These are phyloP conservation scores for Candida chauliodis DNA, from an alignment of 805 yeast genomes.

Conservation along the genomic window DNA sequence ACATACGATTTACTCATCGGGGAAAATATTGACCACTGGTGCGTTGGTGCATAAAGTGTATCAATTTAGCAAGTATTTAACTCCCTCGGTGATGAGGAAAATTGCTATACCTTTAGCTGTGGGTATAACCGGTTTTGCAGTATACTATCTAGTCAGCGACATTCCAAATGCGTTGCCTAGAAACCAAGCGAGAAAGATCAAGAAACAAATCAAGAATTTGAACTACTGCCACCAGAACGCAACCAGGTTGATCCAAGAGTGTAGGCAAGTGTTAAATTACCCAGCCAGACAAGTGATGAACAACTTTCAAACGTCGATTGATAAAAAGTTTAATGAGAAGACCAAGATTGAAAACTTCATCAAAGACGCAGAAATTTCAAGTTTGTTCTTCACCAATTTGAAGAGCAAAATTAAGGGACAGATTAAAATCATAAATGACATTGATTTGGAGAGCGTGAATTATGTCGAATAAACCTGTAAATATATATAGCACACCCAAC, in stretches of 20 bases:
- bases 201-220: conserved; percentile 53
- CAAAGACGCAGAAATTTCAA: conserved; percentile 53
- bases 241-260: conserved; percentile 74
- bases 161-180: conserved; percentile 87
- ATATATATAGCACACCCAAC: no score
- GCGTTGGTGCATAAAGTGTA: conserved; percentile 37
- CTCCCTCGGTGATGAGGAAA: conserved; percentile 37
- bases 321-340: conserved; percentile 55
- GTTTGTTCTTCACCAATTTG: conserved; percentile 51
- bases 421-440: conserved; percentile 34
- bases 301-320: conserved; percentile 63
- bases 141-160: conserved; percentile 67
- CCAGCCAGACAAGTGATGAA: conserved; percentile 82
- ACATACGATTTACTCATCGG: conserved; percentile 38
- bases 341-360: conserved; percentile 51
- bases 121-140: conserved; percentile 49
- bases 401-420: conserved; percentile 43
- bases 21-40: conserved; percentile 39
- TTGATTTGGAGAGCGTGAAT: conserved; percentile 42
- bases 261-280: conserved; percentile 71
- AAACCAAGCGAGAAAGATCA: conserved; percentile 72
- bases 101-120: conserved; percentile 53
- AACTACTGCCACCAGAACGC: conserved; percentile 83
- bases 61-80: conserved; percentile 33
- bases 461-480: conserved; percentile 29